These are phyloP conservation scores for Medicago lupulina DNA, from an alignment of 306 rosid species.

Conservation along the genomic window DNA sequence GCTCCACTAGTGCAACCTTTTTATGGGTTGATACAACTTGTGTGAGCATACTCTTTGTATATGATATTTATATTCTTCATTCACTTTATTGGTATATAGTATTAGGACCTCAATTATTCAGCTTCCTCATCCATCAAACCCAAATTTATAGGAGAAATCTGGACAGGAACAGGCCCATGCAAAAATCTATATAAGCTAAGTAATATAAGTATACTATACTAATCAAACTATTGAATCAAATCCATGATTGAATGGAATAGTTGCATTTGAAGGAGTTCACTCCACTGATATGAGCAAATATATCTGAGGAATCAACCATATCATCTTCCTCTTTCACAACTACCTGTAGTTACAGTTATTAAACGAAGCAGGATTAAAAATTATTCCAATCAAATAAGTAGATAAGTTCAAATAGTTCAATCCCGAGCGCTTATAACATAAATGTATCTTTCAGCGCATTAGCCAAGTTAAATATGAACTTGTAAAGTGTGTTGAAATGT, in stretches of 20 bases:
- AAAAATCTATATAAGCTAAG: constrained; percentile 58
- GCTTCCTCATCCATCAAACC: constrained; percentile 49
- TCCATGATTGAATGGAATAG: constrained; percentile 91
- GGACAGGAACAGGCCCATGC: constrained; percentile 64
- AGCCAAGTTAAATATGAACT: not conserved
- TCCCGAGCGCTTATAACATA: no score
- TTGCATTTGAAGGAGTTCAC: constrained; percentile 98
- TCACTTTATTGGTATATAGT: constrained; percentile 54
- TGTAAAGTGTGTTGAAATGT: constrained; percentile 16
- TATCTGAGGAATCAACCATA: constrained; percentile 95
- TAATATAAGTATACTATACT: not conserved
- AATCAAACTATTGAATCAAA: constrained; percentile 48
- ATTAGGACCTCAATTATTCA: constrained; percentile 67
- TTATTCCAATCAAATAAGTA: constrained; percentile 21
- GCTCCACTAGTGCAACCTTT: constrained; percentile 28
- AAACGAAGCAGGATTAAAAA: constrained; percentile 21
- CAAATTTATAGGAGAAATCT: constrained; percentile 41
- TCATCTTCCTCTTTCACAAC: constrained; percentile 93
- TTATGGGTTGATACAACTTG: constrained; percentile 39
- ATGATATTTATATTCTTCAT: constrained; percentile 47
- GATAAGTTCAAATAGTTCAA: no score
- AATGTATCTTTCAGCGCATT: no score
- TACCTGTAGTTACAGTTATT: constrained; percentile 57
- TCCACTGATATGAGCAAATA: constrained; percentile 97
- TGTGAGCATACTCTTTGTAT: constrained; percentile 33